A percentile compares a stretch with the other conserved stretches of the same genome.
phyloP scores from a whole-genome alignment of 306 rosid genomes.

The Ammopiptanthus mongolicus region DNA sequence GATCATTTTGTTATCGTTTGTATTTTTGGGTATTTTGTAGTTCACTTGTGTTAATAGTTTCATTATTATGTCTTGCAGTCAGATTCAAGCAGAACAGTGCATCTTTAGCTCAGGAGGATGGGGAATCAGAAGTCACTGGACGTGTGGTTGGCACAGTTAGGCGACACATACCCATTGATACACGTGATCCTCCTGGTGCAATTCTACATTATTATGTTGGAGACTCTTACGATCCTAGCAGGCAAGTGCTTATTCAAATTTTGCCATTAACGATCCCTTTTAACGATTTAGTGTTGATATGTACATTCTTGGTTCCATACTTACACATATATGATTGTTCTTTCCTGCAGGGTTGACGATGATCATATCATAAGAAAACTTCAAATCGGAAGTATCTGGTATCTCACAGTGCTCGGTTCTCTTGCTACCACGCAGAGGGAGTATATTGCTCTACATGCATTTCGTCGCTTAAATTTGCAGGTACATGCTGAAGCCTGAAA shows the following conservation, averaged over 20 bases:
- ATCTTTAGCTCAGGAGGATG: slow-evolving; percentile 48
- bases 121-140: slow-evolving; percentile 75
- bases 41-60: slow-evolving; percentile 8
- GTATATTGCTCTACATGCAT: slow-evolving; percentile 91
- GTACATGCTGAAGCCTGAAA: slow-evolving; percentile 34
- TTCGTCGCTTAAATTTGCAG: slow-evolving; percentile 92
- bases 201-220: slow-evolving; percentile 94
- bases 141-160: slow-evolving; percentile 93
- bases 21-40: background rate
- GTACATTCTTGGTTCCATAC: background rate
- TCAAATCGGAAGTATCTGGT: slow-evolving; percentile 77
- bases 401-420: slow-evolving; percentile 90
- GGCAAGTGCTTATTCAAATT: slow-evolving; percentile 37
- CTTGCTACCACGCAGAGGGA: slow-evolving; percentile 98
- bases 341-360: slow-evolving; percentile 58
- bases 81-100: slow-evolving; percentile 58
- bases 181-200: slow-evolving; percentile 94
- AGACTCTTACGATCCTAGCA: slow-evolving; percentile 67
- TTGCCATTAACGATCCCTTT: background rate
- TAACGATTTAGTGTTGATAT: background rate
- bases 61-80: slow-evolving; percentile 53
- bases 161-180: slow-evolving; percentile 80
- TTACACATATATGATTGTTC: background rate
- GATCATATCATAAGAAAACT: slow-evolving; percentile 81
- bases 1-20: background rate